phyloP scores from a whole-genome alignment of 2,329 filamentous ascomycete species.

The Botryotinia globosa region DNA sequence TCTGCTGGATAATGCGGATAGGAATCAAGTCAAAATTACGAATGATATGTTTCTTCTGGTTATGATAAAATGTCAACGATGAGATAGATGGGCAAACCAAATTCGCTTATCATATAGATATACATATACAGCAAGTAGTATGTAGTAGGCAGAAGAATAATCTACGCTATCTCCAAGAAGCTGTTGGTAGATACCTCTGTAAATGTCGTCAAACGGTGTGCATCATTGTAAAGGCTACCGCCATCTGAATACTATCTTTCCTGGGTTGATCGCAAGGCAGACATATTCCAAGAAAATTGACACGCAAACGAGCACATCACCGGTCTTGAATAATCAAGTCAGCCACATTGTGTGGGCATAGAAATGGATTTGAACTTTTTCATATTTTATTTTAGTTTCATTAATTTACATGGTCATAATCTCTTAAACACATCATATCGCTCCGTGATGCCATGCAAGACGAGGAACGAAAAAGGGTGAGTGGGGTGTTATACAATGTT shows the following conservation, averaged over 20 bases:
- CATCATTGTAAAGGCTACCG: background rate
- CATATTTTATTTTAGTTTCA: slow-evolving; percentile 19
- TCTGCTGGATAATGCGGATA: no score
- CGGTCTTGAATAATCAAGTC: background rate
- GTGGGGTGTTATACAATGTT: slow-evolving; percentile 38
- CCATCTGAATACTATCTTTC: background rate
- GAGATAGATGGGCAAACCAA: background rate
- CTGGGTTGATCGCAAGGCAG: slow-evolving; percentile 1
- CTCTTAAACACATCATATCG: slow-evolving; percentile 31
- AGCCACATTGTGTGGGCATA: background rate
- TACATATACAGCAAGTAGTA: no score
- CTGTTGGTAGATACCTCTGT: background rate
- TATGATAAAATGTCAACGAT: background rate
- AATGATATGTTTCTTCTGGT: background rate
- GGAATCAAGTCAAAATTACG: background rate
- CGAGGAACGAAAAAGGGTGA: slow-evolving; percentile 34
- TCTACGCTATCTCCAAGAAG: background rate
- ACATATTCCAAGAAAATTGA: background rate
- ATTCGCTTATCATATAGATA: background rate
- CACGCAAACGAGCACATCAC: background rate
- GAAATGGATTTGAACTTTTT: slow-evolving; percentile 11
- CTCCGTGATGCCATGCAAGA: slow-evolving; percentile 33
- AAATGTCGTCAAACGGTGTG: background rate
- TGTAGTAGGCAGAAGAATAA: background rate
- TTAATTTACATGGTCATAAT: slow-evolving; percentile 34